Conservation (phyloP, 345 rosid species). For the Sonneratia alba region DNA sequence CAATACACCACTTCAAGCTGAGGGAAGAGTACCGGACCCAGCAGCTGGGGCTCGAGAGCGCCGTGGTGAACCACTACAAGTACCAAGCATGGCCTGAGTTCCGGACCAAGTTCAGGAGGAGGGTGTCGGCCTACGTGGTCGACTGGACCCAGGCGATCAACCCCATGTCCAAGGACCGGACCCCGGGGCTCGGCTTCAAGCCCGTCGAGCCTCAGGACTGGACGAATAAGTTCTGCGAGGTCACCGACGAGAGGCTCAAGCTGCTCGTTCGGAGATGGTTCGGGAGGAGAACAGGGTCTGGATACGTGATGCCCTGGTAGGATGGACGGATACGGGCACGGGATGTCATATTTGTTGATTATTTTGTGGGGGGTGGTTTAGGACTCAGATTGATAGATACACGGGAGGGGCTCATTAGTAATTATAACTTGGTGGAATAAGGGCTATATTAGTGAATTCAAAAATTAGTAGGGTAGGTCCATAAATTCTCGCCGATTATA, state of each 20-base stretch:
- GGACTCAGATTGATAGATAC: too few species aligned
- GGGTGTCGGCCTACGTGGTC: slow-evolving; percentile 83
- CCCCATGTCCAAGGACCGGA: slow-evolving; percentile 57
- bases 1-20: slow-evolving; percentile 60
- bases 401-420: too few species aligned
- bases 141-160: slow-evolving; percentile 59
- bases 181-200: slow-evolving; percentile 68
- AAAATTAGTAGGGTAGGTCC: too few species aligned
- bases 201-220: slow-evolving; percentile 60
- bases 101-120: slow-evolving; percentile 56
- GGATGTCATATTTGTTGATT: too few species aligned
- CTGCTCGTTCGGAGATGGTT: slow-evolving; percentile 48
- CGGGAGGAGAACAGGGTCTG: slow-evolving; percentile 14
- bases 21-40: slow-evolving; percentile 24
- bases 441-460: not conserved
- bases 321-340: not conserved
- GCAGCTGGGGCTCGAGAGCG: slow-evolving; percentile 23
- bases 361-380: too few species aligned
- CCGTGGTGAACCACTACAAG: slow-evolving; percentile 80
- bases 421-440: too few species aligned
- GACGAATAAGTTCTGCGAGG: slow-evolving; percentile 55
- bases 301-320: slow-evolving; percentile 57
- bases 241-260: slow-evolving; percentile 44
- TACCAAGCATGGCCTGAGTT: slow-evolving; percentile 92
- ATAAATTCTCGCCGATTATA: too few species aligned